Percentiles rank a stretch among this genome's conserved stretches.
phyloP scores from a whole-genome alignment of 2,329 filamentous ascomycete species.

The Hypoxylon sp. region DNA sequence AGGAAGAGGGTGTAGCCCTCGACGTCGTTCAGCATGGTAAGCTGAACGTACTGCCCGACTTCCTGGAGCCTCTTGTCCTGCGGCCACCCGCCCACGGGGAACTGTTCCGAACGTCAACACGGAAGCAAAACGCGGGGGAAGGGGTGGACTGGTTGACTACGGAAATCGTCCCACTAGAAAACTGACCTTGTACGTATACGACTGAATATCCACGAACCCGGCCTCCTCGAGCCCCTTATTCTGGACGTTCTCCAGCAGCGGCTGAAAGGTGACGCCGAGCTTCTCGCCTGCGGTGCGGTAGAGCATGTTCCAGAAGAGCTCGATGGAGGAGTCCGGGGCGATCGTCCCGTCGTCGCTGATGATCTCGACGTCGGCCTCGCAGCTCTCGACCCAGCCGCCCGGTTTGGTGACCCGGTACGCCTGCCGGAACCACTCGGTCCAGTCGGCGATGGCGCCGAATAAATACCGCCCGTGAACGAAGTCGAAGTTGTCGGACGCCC shows the following conservation, averaged over 20 bases:
- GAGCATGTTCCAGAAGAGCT: conserved; percentile 44
- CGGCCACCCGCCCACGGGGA: conserved; percentile 47
- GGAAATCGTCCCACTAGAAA: not conserved
- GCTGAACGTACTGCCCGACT: conserved; percentile 46
- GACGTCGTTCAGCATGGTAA: conserved; percentile 47
- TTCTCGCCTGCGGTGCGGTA: conserved; percentile 58
- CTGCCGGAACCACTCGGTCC: conserved; percentile 61
- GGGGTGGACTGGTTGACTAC: not conserved
- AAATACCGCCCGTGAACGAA: conserved; percentile 68
- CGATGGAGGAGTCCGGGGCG: conserved; percentile 30
- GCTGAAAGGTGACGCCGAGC: conserved; percentile 60
- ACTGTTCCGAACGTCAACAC: conserved; percentile 19
- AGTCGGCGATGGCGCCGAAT: conserved; percentile 57
- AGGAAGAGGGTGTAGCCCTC: conserved; percentile 49
- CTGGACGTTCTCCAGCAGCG: conserved; percentile 64
- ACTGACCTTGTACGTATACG: conserved; percentile 62
- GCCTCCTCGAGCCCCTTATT: conserved; percentile 63
- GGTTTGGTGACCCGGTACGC: conserved; percentile 60
- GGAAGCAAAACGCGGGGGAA: not conserved
- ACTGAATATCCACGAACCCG: conserved; percentile 68
- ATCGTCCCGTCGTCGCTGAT: conserved; percentile 44
- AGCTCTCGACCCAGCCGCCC: conserved; percentile 55
- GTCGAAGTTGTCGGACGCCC: conserved; percentile 59
- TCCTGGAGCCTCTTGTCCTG: conserved; percentile 46
- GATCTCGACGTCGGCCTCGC: conserved; percentile 39